Conservation (phyloP, 2,329 filamentous ascomycete species). For the Teratosphaeria nubilosa region DNA sequence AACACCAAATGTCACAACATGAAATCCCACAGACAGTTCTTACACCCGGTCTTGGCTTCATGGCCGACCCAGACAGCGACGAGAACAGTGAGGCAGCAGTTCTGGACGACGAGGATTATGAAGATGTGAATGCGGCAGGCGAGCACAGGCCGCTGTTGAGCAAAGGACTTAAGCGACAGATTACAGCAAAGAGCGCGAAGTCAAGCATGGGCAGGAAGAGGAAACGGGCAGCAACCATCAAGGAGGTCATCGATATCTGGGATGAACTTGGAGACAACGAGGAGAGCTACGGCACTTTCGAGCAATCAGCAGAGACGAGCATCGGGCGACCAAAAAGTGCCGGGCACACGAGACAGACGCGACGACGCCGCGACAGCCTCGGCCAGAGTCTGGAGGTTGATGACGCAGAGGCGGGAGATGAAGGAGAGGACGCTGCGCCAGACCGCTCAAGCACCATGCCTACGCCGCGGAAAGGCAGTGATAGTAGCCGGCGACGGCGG, state of each 20-base stretch:
- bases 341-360: constrained; percentile 8
- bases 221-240: constrained; percentile 23
- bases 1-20: constrained; percentile 19
- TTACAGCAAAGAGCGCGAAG: constrained; percentile 3
- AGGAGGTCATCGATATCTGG: constrained; percentile 24
- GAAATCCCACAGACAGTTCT: constrained; percentile 54
- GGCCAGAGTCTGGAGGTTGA: background rate
- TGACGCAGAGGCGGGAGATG: background rate
- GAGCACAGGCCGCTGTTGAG: constrained; percentile 4
- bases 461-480: constrained; percentile 1
- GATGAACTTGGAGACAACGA: constrained; percentile 20
- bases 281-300: constrained; percentile 16
- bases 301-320: background rate
- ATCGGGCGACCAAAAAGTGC: constrained; percentile 7
- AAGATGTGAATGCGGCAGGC: constrained; percentile 1
- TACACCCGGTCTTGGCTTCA: constrained; percentile 64
- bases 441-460: constrained; percentile 9
- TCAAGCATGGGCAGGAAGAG: constrained; percentile 8
- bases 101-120: constrained; percentile 5
- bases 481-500: constrained; percentile 9
- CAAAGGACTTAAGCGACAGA: background rate
- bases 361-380: constrained; percentile 12
- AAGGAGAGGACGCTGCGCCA: constrained; percentile 5
- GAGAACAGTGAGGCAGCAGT: constrained; percentile 12
- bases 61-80: constrained; percentile 22